Evolutionary conservation across 768 basidiomycete genomes (phyloP), one percentile per base, ranked within the genome.

Genomic region (Astraeus odoratus): DNA sequence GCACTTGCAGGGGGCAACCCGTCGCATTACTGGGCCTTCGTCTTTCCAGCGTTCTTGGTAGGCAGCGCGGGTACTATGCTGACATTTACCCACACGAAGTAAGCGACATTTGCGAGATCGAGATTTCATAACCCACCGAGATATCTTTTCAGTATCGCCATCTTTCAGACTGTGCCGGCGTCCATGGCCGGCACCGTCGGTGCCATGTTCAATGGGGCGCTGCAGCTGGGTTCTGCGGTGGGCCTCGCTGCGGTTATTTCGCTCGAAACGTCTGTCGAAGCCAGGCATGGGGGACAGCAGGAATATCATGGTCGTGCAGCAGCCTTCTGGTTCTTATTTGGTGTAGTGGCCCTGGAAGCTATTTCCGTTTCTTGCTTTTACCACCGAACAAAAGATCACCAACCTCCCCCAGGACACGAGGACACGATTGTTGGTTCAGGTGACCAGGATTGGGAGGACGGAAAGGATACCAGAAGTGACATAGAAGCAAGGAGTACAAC

Each of bases 171-270:
- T 29, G 69, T 68, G 4, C 76, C 76, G 5, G 47, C 71, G 7
- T 63, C 65, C n/a, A 70, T 74, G 54, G 67, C 75, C 4, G 78
- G 78, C 31, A 74, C 71, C 4, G 68, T 77, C 13, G 75, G 75
- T 16, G 78, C 78, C 13, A 71, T 80, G 31, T 76, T 77, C 64
- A 76, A 75, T 46, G 67, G 70, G 19, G 72, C 74, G 9, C 67
- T 78, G 1, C 75, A 80, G 55, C 61, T 76, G 46, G 76, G 76
- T 26, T 68, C 68, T 8, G 78, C 78, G 5, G 61, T 75, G 18
- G 76, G 74, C 16, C 59, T 74, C 25, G 73, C 78, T 12, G 66
- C 67, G 20, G 66, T 76, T 20, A 69, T 58, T 25, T 71, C 74
- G 15, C 77, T 79, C 51, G 59, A 75, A 60, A 65, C 67, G 3